Evolutionary conservation across 164 flowering plant genomes (phyloP).

Genomic region (Vitis riparia): DNA sequence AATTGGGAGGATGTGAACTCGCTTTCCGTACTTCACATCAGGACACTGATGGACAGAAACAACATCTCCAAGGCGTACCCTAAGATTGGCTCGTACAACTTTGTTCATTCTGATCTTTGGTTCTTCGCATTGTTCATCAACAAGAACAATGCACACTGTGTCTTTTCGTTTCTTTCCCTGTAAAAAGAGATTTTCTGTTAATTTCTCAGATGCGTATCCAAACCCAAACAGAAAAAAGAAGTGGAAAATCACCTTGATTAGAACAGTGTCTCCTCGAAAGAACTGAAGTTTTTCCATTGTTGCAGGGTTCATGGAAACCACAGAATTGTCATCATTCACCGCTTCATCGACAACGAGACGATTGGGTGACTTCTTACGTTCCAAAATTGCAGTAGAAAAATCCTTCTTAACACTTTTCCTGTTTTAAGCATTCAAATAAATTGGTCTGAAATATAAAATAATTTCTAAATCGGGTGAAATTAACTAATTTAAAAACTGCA

Average conservation of each 20-base stretch:
- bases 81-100: constrained; percentile 51
- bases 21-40: constrained; percentile 53
- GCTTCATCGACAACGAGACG: constrained; percentile 34
- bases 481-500: not conserved
- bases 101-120: constrained; percentile 56
- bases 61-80: constrained; percentile 56
- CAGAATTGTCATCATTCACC: constrained; percentile 27
- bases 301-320: constrained; percentile 23
- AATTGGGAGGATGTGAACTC: constrained; percentile 53
- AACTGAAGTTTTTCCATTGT: constrained; percentile 40
- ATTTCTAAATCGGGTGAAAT: not conserved
- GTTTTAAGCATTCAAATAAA: not conserved
- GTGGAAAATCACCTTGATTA: constrained; percentile 21
- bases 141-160: constrained; percentile 48
- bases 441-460: not conserved
- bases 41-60: constrained; percentile 52
- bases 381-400: constrained; percentile 27
- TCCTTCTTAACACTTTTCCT: constrained; percentile 29
- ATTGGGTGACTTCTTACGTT: constrained; percentile 33
- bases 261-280: constrained; percentile 29
- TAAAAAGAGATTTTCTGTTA: not conserved
- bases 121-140: constrained; percentile 50
- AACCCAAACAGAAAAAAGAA: not conserved
- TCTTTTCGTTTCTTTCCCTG: constrained; percentile 53
- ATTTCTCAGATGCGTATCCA: not conserved